A percentile compares a stretch with the other conserved stretches of the same genome.
Evolutionary conservation across 2,329 filamentous ascomycete genomes (phyloP).

Genomic region (Fusarium haematococcum): DNA sequence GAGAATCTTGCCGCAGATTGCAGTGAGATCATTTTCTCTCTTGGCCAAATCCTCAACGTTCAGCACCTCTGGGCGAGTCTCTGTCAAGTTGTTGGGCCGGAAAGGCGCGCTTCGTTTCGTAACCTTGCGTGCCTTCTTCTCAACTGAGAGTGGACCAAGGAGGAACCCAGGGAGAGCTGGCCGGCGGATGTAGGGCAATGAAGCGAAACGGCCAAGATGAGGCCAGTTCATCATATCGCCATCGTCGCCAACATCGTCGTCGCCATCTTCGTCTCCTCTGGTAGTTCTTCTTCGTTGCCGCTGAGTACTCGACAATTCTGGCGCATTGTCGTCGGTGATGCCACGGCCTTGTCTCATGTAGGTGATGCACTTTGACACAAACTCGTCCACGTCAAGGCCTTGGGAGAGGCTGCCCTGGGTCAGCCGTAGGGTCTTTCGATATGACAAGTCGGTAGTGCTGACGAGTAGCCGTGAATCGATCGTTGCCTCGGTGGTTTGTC

Average conservation of each 20-base stretch:
- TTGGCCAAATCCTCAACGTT: conserved; percentile 78
- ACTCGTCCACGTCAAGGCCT: conserved; percentile 90
- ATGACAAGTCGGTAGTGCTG: conserved; percentile 81
- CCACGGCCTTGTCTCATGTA: conserved; percentile 82
- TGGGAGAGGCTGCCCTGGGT: conserved; percentile 78
- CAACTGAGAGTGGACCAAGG: conserved; percentile 87
- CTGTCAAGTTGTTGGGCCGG: conserved; percentile 73
- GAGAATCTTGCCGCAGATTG: conserved; percentile 81
- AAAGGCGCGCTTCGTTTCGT: conserved; percentile 79
- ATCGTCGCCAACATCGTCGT: conserved; percentile 74
- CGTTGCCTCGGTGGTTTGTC: conserved; percentile 90
- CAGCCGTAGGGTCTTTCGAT: conserved; percentile 80
- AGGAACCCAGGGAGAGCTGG: conserved; percentile 86
- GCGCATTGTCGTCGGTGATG: conserved; percentile 62
- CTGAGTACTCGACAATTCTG: conserved; percentile 63
- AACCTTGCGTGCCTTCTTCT: conserved; percentile 82
- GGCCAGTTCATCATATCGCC: conserved; percentile 89
- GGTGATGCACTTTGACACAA: conserved; percentile 87
- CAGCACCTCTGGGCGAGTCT: conserved; percentile 84
- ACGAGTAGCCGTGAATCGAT: conserved; percentile 91
- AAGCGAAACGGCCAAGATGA: conserved; percentile 81
- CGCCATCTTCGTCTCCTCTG: conserved; percentile 61
- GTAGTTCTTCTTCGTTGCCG: conserved; percentile 54
- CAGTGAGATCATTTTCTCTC: conserved; percentile 83
- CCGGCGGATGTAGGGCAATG: conserved; percentile 77